Evolutionary conservation across 1,284 basidiomycete species (phyloP), one percentile per base, ranked within the genome.

Genomic region (Wallemia hederae): DNA sequence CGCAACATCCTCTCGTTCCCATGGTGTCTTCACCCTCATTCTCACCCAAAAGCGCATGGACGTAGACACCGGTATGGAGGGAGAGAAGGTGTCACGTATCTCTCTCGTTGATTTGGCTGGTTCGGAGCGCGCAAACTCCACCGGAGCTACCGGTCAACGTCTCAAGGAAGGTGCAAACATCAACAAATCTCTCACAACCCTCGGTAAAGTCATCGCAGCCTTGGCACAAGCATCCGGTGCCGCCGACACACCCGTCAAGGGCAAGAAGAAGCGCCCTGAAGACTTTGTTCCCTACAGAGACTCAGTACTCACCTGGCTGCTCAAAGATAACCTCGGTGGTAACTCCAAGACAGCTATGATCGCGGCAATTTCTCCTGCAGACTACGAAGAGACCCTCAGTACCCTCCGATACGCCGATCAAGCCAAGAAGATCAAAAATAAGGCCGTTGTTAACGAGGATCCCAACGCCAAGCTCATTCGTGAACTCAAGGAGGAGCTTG

Each of bases 371-470:
- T 83, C 90, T 24, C 91, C 91, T 19, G 91, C 91, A 33, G 91
- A 97, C 72, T 92, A 97, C 70, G 92, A 98, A 65, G 92, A 98
- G 72, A 97, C 92, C 15, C 74, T 97, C 63, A 89, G 87, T 73
- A 92, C 89, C 2, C 74, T 92, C 62, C 82, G 92, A 1, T 98
- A 98, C 72, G 94, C 92, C 65, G 91, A 97, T 74, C 88, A 86
- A 62, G 91, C 92, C 26, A 98, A 98, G 81, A 94, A 92, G 80
- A 98, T 98, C 75, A 94, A 92, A 81, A 98, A 97, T 72, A 94
- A 97, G 75, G 92, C 92, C 19, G 80, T 97, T 60, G 86, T 98
- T 66, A 98, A 98, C 71, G 92, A 98, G 72, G 92, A 98, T 76
- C 91, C 94, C 22, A 98, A 97, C 68, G 92, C 92, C 68, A 96